A percentile compares a stretch with the other conserved stretches of the same genome.
phyloP scores from a whole-genome alignment of 768 basidiomycete genomes.

The Suillus ampliporus region DNA sequence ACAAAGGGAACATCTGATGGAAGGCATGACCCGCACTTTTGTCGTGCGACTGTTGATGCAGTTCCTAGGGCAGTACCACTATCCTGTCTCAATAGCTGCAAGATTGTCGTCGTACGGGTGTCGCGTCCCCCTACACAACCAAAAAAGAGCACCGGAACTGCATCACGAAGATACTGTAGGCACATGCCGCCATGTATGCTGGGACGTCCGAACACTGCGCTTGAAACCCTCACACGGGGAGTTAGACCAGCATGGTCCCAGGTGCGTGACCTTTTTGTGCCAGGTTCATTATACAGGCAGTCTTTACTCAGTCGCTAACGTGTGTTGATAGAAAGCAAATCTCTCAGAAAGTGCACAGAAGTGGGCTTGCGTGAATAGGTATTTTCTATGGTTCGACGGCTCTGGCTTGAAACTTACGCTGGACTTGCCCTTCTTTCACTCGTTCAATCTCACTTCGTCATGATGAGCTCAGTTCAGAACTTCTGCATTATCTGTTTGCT shows the following conservation, averaged over 20 bases:
- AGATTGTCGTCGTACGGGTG: background rate
- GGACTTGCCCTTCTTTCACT: background rate
- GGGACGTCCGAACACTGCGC: too few relatives aligned
- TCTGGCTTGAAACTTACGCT: background rate
- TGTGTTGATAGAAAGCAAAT: background rate
- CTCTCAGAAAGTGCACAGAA: background rate
- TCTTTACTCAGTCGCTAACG: background rate
- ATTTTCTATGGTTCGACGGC: background rate
- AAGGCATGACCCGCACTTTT: background rate
- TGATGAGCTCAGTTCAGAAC: background rate
- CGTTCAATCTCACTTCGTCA: background rate
- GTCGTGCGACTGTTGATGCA: background rate
- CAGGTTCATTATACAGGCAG: background rate
- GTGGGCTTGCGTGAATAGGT: background rate
- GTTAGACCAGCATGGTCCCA: background rate
- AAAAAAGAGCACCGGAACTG: background rate
- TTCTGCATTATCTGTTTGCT: background rate
- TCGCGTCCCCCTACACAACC: background rate
- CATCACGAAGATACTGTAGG: background rate
- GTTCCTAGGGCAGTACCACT: background rate
- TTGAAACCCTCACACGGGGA: background rate
- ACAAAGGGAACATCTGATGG: background rate
- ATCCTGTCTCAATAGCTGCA: background rate
- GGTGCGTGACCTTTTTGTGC: background rate
- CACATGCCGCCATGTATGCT: background rate